A percentile compares a stretch with the other conserved stretches of the same genome.
Conservation (phyloP, 305 asterid genomes). For the Vinca major region DNA sequence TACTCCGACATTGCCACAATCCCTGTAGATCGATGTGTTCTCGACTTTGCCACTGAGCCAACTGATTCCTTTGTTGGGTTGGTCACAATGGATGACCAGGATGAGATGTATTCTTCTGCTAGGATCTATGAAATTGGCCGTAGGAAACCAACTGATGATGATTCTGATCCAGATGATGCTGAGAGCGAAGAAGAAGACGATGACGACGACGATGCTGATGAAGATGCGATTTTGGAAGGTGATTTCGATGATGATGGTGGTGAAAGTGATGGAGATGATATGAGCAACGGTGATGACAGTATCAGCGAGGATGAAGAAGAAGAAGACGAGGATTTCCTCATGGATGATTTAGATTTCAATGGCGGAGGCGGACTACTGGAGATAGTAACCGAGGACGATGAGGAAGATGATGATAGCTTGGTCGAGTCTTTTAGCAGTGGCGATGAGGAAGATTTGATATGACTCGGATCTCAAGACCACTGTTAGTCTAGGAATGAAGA, state of each 20-base stretch:
- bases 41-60: conserved; percentile 84
- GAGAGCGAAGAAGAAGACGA: conserved; percentile 84
- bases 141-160: conserved; percentile 88
- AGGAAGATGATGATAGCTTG: conserved; percentile 54
- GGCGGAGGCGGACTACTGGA: conserved; percentile 57
- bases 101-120: conserved; percentile 92
- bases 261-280: conserved; percentile 65
- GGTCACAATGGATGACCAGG: conserved; percentile 91
- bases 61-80: conserved; percentile 94
- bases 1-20: conserved; percentile 88
- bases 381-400: conserved; percentile 64
- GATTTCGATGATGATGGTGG: conserved; percentile 60
- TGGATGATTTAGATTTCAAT: conserved; percentile 54
- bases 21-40: conserved; percentile 92
- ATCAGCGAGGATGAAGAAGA: conserved; percentile 65
- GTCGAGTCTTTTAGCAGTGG: conserved; percentile 63
- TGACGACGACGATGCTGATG: conserved; percentile 66
- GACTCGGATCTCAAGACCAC: not conserved
- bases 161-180: conserved; percentile 97
- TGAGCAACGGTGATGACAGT: conserved; percentile 58
- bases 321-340: conserved; percentile 64
- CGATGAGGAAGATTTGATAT: conserved; percentile 51
- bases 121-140: conserved; percentile 95
- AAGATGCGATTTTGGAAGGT: conserved; percentile 47
- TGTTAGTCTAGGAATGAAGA: no score